Evolutionary conservation across 2,329 filamentous ascomycete genomes (phyloP).

Genomic region (Venturia carpophila): DNA sequence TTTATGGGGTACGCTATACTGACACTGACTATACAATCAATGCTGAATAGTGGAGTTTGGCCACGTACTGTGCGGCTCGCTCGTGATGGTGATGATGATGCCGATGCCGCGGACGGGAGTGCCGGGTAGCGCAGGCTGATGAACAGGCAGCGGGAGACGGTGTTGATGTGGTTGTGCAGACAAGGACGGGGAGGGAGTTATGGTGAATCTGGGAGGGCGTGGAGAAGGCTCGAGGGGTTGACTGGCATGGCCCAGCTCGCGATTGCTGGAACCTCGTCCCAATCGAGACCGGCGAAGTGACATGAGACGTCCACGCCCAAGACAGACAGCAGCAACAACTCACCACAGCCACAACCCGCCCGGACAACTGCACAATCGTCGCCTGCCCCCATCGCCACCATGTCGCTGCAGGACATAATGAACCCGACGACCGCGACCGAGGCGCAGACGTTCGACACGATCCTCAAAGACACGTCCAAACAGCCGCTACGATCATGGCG

Average conservation of each 20-base stretch:
- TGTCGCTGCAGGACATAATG: slow-evolving; percentile 17
- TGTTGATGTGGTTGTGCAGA: background rate
- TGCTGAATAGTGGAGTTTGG: background rate
- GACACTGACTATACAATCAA: background rate
- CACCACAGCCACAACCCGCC: background rate
- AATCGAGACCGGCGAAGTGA: slow-evolving; percentile 5
- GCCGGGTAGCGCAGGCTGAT: background rate
- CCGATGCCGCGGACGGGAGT: background rate
- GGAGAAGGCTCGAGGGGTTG: background rate
- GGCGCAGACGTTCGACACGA: slow-evolving; percentile 16
- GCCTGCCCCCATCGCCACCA: background rate
- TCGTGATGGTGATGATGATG: background rate
- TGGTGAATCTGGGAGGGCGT: background rate
- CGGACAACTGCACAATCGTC: background rate
- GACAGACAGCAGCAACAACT: background rate
- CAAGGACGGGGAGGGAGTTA: background rate
- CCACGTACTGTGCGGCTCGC: slow-evolving; percentile 4
- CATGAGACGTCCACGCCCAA: background rate
- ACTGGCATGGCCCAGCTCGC: background rate
- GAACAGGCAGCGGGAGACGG: background rate
- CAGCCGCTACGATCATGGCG: slow-evolving; percentile 22
- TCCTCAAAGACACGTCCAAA: slow-evolving; percentile 19
- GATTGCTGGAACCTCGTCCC: background rate
- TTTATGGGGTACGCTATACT: background rate
- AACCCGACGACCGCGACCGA: slow-evolving; percentile 9